These are phyloP conservation scores for Lentinula raphanica DNA, from an alignment of 768 basidiomycete genomes.

Conservation along the genomic window DNA sequence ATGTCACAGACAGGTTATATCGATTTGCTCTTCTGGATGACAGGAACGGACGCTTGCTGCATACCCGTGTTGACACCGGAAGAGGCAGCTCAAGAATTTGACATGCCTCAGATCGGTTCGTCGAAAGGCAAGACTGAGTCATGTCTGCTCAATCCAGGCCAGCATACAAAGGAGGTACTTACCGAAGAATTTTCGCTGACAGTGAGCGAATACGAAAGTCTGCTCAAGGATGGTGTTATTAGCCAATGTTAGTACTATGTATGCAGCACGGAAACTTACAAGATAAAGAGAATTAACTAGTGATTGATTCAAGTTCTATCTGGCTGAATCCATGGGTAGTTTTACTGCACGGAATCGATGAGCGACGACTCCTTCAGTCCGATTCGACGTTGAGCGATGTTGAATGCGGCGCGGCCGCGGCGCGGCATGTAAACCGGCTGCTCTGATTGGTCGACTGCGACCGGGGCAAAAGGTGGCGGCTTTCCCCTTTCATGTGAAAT, in stretches of 20 bases:
- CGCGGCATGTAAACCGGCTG: no score
- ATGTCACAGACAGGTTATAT: no score
- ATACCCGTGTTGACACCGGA: constrained; percentile 60
- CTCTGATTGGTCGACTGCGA: neutral
- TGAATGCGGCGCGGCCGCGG: no score
- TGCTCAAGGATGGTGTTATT: constrained; percentile 45
- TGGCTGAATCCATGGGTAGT: no score
- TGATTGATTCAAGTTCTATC: no score
- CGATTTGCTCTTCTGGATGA: neutral
- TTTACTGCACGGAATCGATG: no score
- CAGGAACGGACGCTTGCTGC: constrained; percentile 69
- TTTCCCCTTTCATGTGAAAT: neutral
- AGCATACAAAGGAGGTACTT: constrained; percentile 51
- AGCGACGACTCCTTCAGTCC: no score
- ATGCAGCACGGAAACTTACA: no score
- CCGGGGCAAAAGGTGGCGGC: neutral
- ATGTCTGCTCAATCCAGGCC: constrained; percentile 38
- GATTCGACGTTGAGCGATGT: no score
- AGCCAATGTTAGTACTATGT: constrained; percentile 16
- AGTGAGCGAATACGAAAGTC: constrained; percentile 30
- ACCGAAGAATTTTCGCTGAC: constrained; percentile 41
- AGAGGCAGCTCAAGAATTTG: constrained; percentile 46
- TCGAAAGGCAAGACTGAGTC: neutral
- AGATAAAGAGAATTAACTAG: no score
- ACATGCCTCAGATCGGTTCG: constrained; percentile 23